Percentiles rank a stretch among this genome's conserved stretches.
These are phyloP conservation scores for Liquidambar formosana DNA, from an alignment of 164 flowering plant species.

Conservation along the genomic window DNA sequence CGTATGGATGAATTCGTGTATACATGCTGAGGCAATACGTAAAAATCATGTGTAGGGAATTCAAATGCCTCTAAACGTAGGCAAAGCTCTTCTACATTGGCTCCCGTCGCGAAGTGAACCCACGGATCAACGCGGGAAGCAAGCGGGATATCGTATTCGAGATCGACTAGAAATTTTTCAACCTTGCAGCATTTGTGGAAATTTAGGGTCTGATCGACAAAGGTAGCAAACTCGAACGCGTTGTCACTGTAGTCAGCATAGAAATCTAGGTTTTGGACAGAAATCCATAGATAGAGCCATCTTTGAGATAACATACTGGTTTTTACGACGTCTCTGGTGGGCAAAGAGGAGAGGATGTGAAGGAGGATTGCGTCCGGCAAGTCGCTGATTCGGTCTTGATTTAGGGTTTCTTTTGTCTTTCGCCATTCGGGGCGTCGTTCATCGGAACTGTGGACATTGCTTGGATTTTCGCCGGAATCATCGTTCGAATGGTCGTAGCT, in stretches of 20 bases:
- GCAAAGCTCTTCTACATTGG: neutral
- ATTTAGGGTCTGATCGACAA: neutral
- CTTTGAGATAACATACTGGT: neutral
- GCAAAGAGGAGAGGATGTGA: neutral
- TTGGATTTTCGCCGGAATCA: too few species aligned
- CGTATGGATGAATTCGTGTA: neutral
- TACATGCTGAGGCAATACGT: too few species aligned
- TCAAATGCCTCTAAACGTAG: neutral
- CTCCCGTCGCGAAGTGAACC: neutral
- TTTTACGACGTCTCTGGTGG: neutral
- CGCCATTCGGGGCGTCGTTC: neutral
- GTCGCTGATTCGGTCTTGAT: slow-evolving; percentile 2
- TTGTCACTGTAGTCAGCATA: too few species aligned
- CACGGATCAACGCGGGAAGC: neutral
- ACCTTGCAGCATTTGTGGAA: neutral
- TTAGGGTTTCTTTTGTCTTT: neutral
- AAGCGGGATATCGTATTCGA: neutral
- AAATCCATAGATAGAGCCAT: neutral
- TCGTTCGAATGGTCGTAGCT: too few species aligned
- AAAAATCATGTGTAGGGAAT: neutral
- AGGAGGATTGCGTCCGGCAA: neutral
- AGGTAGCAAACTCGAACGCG: neutral
- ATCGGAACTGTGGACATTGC: too few species aligned
- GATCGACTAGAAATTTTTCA: neutral
- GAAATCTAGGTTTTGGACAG: neutral